Conservation (phyloP, 257 asterid species). For the Rhazya stricta region DNA sequence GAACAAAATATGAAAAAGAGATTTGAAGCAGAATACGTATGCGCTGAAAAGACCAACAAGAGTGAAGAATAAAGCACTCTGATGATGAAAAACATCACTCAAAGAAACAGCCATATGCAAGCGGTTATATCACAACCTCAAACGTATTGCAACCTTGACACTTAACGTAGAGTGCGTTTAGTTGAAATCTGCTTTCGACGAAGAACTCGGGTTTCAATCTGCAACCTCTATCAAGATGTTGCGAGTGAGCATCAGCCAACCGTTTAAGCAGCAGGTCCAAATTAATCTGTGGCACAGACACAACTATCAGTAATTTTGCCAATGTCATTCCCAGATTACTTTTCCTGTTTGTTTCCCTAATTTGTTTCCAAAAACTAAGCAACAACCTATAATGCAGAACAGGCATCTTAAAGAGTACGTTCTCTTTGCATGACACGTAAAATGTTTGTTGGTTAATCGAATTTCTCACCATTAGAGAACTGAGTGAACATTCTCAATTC, state of each 20-base stretch:
- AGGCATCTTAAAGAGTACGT: not conserved
- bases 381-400: not conserved
- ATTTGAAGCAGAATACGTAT: not conserved
- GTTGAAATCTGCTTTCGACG: conserved; percentile 55
- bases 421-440: no score
- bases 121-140: conserved; percentile 59
- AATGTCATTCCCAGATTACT: not conserved
- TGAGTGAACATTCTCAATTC: no score
- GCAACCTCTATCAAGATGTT: conserved; percentile 85
- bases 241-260: conserved; percentile 77
- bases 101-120: not conserved
- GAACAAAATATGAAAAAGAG: not conserved
- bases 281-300: conserved; percentile 40
- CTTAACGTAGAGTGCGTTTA: conserved; percentile 68
- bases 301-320: not conserved
- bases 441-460: no score
- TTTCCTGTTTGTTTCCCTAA: not conserved
- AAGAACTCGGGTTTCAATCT: conserved; percentile 65
- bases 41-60: not conserved
- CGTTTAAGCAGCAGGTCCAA: conserved; percentile 46
- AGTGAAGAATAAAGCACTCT: not conserved
- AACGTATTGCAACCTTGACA: conserved; percentile 65
- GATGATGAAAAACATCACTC: not conserved
- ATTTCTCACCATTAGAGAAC: no score
- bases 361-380: not conserved